Conservation (phyloP, 169 alveolate genomes). For the Cryptosporidium xiaoi region DNA sequence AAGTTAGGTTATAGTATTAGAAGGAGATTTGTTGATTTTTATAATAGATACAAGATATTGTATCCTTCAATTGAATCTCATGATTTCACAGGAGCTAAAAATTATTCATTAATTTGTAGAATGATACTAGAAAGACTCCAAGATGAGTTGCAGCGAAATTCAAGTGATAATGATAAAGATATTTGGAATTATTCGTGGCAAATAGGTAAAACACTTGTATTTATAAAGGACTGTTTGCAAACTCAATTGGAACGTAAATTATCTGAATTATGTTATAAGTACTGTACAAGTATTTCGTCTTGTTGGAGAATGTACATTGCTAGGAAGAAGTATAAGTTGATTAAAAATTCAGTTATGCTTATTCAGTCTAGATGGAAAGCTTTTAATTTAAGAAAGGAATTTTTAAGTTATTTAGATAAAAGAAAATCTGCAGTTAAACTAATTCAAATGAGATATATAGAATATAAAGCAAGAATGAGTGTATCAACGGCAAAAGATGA, state of each 20-base stretch:
- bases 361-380: slow-evolving; percentile 31
- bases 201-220: slow-evolving; percentile 76
- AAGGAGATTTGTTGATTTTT: slow-evolving; percentile 80
- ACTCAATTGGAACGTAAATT: slow-evolving; percentile 44
- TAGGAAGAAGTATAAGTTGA: slow-evolving; percentile 13
- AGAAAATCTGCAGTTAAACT: slow-evolving; percentile 29
- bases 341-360: background rate
- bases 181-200: slow-evolving; percentile 69
- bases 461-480: background rate
- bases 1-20: slow-evolving; percentile 84
- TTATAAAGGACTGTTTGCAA: slow-evolving; percentile 73
- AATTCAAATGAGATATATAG: slow-evolving; percentile 27
- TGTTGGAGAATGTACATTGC: slow-evolving; percentile 59
- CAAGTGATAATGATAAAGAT: slow-evolving; percentile 23
- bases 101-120: slow-evolving; percentile 58
- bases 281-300: slow-evolving; percentile 56
- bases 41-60: slow-evolving; percentile 74
- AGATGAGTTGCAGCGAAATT: slow-evolving; percentile 30
- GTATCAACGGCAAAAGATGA: background rate
- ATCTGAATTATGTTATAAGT: slow-evolving; percentile 48
- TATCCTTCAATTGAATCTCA: slow-evolving; percentile 69
- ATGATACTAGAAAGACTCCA: slow-evolving; percentile 58
- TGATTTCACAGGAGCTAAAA: slow-evolving; percentile 64
- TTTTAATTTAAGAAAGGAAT: slow-evolving; percentile 10
- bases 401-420: slow-evolving; percentile 5